Evolutionary conservation across 352 stramenopile genomes (phyloP).

Genomic region (Globisporangium lucens): DNA sequence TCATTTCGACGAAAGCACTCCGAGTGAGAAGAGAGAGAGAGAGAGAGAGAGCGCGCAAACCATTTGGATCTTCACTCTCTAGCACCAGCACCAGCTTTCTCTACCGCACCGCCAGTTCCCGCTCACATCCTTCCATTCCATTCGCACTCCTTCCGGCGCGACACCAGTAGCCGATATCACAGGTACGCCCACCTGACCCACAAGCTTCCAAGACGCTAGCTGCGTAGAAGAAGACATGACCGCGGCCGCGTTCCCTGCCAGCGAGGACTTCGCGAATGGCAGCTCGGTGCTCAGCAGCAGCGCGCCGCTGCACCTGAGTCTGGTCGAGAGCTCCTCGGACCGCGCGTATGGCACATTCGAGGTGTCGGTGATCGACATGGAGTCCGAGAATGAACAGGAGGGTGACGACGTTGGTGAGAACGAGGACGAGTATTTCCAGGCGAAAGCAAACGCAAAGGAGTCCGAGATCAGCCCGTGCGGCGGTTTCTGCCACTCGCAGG

Average conservation of each 20-base stretch:
- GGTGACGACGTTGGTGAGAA: slow-evolving; percentile 15
- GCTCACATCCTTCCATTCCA: neutral
- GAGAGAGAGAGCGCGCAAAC: neutral
- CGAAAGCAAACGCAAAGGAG: neutral
- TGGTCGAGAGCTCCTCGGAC: slow-evolving; percentile 29
- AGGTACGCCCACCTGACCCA: neutral
- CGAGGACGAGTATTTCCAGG: slow-evolving; percentile 5
- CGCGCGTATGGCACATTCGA: slow-evolving; percentile 70
- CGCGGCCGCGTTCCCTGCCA: neutral
- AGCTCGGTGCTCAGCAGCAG: neutral
- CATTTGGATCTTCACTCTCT: neutral
- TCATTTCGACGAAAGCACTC: neutral
- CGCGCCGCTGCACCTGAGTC: neutral
- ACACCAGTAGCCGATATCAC: neutral
- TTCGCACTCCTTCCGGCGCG: neutral
- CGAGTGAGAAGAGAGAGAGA: neutral
- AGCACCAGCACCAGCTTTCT: neutral
- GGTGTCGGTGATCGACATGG: slow-evolving; percentile 59
- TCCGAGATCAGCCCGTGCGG: slow-evolving; percentile 11
- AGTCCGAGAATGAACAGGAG: slow-evolving; percentile 25
- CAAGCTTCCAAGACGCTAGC: neutral
- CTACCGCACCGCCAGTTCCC: neutral
- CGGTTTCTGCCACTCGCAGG: slow-evolving; percentile 25
- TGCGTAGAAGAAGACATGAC: neutral
- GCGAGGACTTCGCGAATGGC: neutral